These are phyloP conservation scores for Boechera stricta DNA, from an alignment of 345 rosid species.

Conservation along the genomic window DNA sequence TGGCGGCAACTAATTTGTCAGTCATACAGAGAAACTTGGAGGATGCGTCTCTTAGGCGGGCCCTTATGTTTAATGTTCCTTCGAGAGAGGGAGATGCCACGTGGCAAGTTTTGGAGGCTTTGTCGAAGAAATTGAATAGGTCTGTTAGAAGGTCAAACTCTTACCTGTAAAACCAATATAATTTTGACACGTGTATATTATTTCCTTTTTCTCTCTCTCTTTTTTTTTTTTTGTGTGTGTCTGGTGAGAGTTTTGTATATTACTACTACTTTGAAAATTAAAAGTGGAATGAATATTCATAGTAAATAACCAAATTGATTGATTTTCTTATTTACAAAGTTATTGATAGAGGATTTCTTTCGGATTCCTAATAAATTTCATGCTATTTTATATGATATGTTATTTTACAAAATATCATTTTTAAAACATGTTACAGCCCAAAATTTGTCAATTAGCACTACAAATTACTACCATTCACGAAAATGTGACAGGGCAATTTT, in stretches of 20 bases:
- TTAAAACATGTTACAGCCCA: no score
- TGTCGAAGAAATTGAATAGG: constrained; percentile 57
- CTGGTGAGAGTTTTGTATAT: not conserved
- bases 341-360: no score
- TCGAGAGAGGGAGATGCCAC: constrained; percentile 80
- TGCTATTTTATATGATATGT: no score
- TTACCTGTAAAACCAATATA: constrained; percentile 31
- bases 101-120: constrained; percentile 70
- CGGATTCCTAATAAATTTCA: no score
- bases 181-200: constrained; percentile 36
- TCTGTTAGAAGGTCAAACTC: constrained; percentile 54
- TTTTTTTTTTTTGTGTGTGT: no score
- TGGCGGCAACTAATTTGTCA: constrained; percentile 77
- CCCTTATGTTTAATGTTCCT: constrained; percentile 64
- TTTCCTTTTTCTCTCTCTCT: not conserved
- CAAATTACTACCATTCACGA: no score
- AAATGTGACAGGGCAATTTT: no score
- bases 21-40: constrained; percentile 67
- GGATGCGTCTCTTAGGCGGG: constrained; percentile 60
- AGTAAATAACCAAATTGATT: no score
- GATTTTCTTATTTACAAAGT: not conserved
- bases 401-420: no score
- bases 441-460: no score
- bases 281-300: not conserved
- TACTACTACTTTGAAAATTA: no score